Conservation (phyloP, 2,329 filamentous ascomycete species). For the Knufia fluminis region DNA sequence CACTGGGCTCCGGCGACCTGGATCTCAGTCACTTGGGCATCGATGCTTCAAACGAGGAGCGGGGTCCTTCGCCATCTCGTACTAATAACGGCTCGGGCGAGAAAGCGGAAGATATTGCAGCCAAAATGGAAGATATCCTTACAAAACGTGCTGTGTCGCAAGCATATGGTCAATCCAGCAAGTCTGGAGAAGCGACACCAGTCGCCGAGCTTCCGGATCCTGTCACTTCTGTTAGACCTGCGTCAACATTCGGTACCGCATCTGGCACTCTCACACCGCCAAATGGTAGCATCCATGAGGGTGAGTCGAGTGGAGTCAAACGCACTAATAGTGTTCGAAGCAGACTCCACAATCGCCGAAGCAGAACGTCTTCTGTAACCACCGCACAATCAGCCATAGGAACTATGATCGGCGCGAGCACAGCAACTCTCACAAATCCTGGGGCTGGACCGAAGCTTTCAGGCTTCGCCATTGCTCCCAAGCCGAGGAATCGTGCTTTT, state of each 20-base stretch:
- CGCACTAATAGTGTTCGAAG: conserved; percentile 61
- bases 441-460: conserved; percentile 64
- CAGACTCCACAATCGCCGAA: conserved; percentile 55
- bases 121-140: conserved; percentile 50
- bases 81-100: conserved; percentile 26
- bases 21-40: conserved; percentile 85
- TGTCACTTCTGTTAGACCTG: conserved; percentile 23
- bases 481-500: conserved; percentile 92
- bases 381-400: conserved; percentile 57
- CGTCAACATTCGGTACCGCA: conserved; percentile 15
- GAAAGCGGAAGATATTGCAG: conserved; percentile 42
- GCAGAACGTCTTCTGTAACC: conserved; percentile 72
- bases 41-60: conserved; percentile 21
- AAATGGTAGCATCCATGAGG: conserved; percentile 55
- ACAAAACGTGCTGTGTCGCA: conserved; percentile 53
- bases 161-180: conserved; percentile 42
- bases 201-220: conserved; percentile 30
- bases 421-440: conserved; percentile 59
- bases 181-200: conserved; percentile 35
- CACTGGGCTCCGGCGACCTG: conserved; percentile 77
- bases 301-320: conserved; percentile 47
- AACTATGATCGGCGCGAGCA: conserved; percentile 62
- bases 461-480: conserved; percentile 91
- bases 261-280: conserved; percentile 54
- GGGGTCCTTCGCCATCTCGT: conserved; percentile 27